Evolutionary conservation across 2,329 filamentous ascomycete species (phyloP).

Genomic region (Fusarium dimerum): DNA sequence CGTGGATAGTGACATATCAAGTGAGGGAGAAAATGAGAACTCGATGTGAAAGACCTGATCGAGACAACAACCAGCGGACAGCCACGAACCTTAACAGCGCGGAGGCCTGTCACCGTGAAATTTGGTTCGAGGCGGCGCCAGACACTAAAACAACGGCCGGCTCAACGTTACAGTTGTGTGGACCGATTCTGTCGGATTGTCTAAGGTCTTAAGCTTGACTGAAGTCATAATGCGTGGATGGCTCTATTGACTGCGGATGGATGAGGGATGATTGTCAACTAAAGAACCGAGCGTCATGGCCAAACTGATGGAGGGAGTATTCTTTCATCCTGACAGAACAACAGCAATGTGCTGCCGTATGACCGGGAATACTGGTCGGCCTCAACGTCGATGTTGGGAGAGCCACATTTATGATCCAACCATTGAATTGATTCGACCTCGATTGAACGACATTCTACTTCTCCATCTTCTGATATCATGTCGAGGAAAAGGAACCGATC

Average conservation of each 20-base stretch:
- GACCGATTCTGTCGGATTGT: neutral
- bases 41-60: neutral
- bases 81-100: neutral
- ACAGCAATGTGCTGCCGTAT: no score
- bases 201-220: no score
- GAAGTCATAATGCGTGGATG: no score
- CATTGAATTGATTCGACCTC: constrained; percentile 12
- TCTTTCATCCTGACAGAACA: no score
- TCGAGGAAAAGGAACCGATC: neutral
- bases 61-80: neutral
- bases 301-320: no score
- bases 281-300: no score
- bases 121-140: neutral
- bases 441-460: neutral
- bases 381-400: neutral
- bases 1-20: neutral
- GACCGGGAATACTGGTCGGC: no score
- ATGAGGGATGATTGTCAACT: no score
- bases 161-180: neutral
- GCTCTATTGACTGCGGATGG: no score
- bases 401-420: constrained; percentile 22
- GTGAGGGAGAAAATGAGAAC: neutral
- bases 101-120: neutral
- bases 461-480: constrained; percentile 18
- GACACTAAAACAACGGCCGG: neutral